Conservation (phyloP, 73 alveolate genomes). For the Paramecium biaurelia region DNA sequence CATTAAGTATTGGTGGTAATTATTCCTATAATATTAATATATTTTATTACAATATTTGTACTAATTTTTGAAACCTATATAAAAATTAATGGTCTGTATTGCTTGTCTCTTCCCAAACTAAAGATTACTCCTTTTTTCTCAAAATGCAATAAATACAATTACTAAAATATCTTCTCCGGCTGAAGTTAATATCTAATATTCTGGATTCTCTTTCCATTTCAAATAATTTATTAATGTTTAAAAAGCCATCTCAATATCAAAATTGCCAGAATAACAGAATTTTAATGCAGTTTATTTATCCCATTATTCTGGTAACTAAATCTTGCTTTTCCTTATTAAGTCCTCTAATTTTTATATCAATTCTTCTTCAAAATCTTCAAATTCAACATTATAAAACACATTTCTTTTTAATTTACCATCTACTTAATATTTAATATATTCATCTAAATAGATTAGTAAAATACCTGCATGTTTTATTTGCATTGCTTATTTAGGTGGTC, state of each 20-base stretch:
- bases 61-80: conserved; percentile 11
- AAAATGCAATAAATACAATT: background rate
- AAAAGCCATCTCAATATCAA: background rate
- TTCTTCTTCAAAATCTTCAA: background rate
- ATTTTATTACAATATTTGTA: background rate
- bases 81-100: conserved; percentile 13
- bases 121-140: conserved; percentile 8
- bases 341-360: background rate
- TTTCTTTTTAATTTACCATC: background rate
- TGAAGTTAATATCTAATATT: background rate
- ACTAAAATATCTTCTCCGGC: conserved; percentile 12
- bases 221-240: background rate
- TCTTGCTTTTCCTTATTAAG: background rate
- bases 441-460: background rate
- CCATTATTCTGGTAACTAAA: background rate
- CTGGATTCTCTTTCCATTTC: background rate
- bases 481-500: background rate
- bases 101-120: conserved; percentile 18
- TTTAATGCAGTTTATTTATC: background rate
- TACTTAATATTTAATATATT: background rate
- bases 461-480: conserved; percentile 31
- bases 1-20: background rate
- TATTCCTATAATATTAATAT: background rate
- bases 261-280: conserved; percentile 9
- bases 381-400: conserved; percentile 40